Conservation (phyloP, 768 basidiomycete genomes). For the Glaciozyma antarctica region DNA sequence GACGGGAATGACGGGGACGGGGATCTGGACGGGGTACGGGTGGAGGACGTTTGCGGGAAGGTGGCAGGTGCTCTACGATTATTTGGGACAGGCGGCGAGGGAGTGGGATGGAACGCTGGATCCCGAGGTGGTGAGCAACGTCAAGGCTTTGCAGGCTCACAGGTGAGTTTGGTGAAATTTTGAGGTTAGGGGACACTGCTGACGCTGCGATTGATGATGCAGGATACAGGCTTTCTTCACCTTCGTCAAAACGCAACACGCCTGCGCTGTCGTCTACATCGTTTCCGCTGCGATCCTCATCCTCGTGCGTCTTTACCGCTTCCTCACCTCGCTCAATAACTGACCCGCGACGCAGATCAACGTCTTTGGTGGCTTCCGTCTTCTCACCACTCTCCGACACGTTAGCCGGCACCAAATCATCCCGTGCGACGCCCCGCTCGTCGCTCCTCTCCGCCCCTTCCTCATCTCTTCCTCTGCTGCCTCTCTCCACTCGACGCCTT, state of each 20-base stretch:
- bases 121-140: not conserved
- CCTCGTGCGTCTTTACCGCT: not conserved
- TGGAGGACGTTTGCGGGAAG: not conserved
- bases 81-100: not conserved
- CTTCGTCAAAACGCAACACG: not conserved
- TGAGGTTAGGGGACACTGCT: too few relatives aligned
- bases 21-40: not conserved
- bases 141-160: too few relatives aligned
- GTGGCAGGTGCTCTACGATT: not conserved
- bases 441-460: constrained; percentile 8
- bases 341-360: not conserved
- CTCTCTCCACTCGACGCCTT: too few relatives aligned
- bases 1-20: not conserved
- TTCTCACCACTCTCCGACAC: constrained; percentile 4
- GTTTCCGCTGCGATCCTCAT: not conserved
- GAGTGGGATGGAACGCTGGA: not conserved
- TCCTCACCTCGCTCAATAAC: not conserved
- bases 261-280: not conserved
- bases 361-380: constrained; percentile 7
- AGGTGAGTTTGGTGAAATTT: too few relatives aligned
- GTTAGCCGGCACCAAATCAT: not conserved
- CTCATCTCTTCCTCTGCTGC: not conserved
- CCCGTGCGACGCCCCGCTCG: constrained; percentile 2
- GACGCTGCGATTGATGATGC: not conserved
- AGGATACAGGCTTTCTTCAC: not conserved